These are phyloP conservation scores for Schizosaccharomyces cryophilus DNA, from an alignment of 805 yeast species.

Conservation along the genomic window DNA sequence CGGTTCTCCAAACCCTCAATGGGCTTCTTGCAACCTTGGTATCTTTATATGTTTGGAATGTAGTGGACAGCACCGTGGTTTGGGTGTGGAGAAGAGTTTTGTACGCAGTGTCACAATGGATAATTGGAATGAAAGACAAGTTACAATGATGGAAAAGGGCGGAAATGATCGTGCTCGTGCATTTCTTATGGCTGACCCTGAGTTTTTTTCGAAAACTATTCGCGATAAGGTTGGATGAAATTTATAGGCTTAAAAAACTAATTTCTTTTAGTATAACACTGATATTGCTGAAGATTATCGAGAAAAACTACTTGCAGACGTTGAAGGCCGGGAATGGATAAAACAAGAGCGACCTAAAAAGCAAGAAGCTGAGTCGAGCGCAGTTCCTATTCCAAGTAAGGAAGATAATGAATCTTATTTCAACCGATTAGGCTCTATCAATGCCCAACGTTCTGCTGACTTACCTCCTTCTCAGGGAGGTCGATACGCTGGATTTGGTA, in stretches of 20 bases:
- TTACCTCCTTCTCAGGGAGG: slow-evolving; percentile 90
- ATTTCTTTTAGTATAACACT: slow-evolving; percentile 32
- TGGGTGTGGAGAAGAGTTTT: slow-evolving; percentile 91
- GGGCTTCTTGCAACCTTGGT: slow-evolving; percentile 98
- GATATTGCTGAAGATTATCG: slow-evolving; percentile 88
- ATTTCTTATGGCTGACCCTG: slow-evolving; percentile 29
- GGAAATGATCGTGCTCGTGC: slow-evolving; percentile 58
- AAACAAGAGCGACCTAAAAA: background rate
- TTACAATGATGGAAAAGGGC: slow-evolving; percentile 69
- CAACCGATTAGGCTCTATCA: slow-evolving; percentile 49
- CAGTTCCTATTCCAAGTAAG: slow-evolving; percentile 13
- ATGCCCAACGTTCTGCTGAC: slow-evolving; percentile 47
- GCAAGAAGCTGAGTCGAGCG: slow-evolving; percentile 5
- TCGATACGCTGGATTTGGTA: slow-evolving; percentile 76
- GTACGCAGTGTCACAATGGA: slow-evolving; percentile 96
- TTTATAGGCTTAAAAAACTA: no score
- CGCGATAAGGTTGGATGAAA: background rate
- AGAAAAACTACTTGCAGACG: slow-evolving; percentile 44
- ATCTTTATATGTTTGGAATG: slow-evolving; percentile 92
- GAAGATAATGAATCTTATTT: slow-evolving; percentile 60
- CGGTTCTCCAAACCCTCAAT: slow-evolving; percentile 86
- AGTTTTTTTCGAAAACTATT: background rate
- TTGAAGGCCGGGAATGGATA: slow-evolving; percentile 45
- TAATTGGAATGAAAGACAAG: slow-evolving; percentile 84
- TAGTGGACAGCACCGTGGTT: slow-evolving; percentile 80